A percentile compares a stretch with the other conserved stretches of the same genome.
These are phyloP conservation scores for Neonectria ditissima DNA, from an alignment of 2,329 filamentous ascomycete genomes.

Conservation along the genomic window DNA sequence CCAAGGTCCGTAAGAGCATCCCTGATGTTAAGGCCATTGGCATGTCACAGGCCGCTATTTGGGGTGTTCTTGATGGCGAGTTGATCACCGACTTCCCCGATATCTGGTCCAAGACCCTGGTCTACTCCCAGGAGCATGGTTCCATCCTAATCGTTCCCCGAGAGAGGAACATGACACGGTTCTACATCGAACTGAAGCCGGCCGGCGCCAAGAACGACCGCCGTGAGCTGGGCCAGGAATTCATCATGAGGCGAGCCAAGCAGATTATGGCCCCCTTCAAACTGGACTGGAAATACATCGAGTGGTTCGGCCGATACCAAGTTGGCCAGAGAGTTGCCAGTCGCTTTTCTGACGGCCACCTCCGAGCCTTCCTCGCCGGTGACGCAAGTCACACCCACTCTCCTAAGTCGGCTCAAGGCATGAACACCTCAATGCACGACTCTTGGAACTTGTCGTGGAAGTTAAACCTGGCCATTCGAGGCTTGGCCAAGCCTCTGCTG, in stretches of 20 bases:
- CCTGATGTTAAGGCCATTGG: conserved; percentile 66
- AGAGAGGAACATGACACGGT: conserved; percentile 77
- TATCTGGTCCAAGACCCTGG: conserved; percentile 78
- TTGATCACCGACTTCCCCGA: conserved; percentile 80
- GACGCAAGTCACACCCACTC: conserved; percentile 80
- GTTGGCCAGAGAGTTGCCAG: conserved; percentile 79
- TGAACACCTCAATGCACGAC: conserved; percentile 73
- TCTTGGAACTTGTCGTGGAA: conserved; percentile 70
- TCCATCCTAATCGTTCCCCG: conserved; percentile 81
- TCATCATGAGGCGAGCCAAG: conserved; percentile 75
- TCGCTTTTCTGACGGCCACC: conserved; percentile 72
- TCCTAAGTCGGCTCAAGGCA: conserved; percentile 77
- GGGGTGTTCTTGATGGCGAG: conserved; percentile 79
- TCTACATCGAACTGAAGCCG: conserved; percentile 68
- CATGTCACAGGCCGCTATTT: conserved; percentile 66
- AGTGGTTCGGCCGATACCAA: conserved; percentile 81
- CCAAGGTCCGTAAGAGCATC: conserved; percentile 75
- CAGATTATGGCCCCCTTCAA: conserved; percentile 70
- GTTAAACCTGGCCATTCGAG: conserved; percentile 65
- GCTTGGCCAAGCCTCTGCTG: conserved; percentile 65
- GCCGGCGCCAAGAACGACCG: conserved; percentile 55
- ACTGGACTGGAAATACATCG: conserved; percentile 68
- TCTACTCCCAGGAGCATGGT: conserved; percentile 74
- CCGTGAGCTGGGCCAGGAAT: conserved; percentile 66
- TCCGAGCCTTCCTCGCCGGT: conserved; percentile 75